phyloP scores from a whole-genome alignment of 2,329 filamentous ascomycete species.

The Sporothrix euskadiensis region DNA sequence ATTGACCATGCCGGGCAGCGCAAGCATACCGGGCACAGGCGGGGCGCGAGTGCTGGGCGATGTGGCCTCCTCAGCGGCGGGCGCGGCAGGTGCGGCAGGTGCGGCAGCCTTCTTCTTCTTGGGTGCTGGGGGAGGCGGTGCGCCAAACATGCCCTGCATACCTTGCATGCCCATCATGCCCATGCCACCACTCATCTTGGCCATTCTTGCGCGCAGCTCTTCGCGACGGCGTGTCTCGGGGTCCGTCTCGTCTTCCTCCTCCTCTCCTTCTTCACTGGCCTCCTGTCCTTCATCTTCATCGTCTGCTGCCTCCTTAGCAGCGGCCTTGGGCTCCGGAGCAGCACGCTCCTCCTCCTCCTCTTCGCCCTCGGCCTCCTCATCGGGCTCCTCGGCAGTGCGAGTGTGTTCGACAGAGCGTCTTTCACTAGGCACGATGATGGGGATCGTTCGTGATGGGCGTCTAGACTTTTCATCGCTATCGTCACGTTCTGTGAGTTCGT shows the following conservation, averaged over 20 bases:
- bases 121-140: conserved; percentile 51
- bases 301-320: background rate
- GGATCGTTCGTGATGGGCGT: conserved; percentile 30
- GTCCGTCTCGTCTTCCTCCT: conserved; percentile 75
- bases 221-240: conserved; percentile 82
- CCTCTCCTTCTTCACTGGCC: conserved; percentile 56
- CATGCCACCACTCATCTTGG: conserved; percentile 97
- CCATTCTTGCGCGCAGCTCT: conserved; percentile 92
- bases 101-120: conserved; percentile 57
- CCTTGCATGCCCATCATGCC: conserved; percentile 81
- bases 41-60: conserved; percentile 51
- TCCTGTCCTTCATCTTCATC: conserved; percentile 43
- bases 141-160: conserved; percentile 90
- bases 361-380: conserved; percentile 34
- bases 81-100: conserved; percentile 40
- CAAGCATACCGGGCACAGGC: conserved; percentile 61
- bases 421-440: conserved; percentile 27
- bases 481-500: conserved; percentile 68
- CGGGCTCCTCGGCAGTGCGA: conserved; percentile 19
- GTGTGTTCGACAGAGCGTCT: conserved; percentile 20
- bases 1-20: conserved; percentile 71
- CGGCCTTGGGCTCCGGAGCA: background rate
- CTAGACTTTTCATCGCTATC: conserved; percentile 66
- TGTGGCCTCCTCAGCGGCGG: conserved; percentile 45
- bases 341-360: conserved; percentile 41